Evolutionary conservation across 345 rosid species (phyloP), one percentile per base, ranked within the genome.

Genomic region (Syzygium aqueum): DNA sequence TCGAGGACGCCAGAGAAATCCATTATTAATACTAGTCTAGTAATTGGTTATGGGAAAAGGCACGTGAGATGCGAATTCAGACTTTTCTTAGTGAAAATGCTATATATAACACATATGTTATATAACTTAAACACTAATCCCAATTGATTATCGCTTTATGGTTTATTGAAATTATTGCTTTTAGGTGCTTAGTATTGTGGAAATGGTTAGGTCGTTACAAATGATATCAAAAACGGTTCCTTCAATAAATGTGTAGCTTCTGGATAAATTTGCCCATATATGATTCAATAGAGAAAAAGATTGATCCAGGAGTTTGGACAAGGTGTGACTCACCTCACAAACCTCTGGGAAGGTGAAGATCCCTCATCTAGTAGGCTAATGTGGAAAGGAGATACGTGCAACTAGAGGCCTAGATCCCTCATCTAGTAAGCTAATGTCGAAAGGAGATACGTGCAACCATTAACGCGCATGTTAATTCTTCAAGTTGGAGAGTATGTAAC

Each of bases 281-380:
- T 63, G 37, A 63, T 63, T n/a, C 3, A 43, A 43, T 56, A n/a
- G 25, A n/a, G 63, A 23, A 51, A 59, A 7, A 30, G 21, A 2
- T 11, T 0, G 1, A 67, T 30, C 8, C 5, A 8, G 1, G 11
- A 30, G 12, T 67, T 30, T 67, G 43, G 22, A 15, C 17, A 0
- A 63, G 14, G 33, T 63, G 37, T 14, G 40, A 7, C 37, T 9
- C 77, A 16, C 11, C 6, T 30, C 40, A 16, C 11, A 54, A 5
- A 30, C 12, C 40, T 30, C 40, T 67, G 17, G 10, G 12, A 22
- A 30, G 78, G 43, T 11, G 5, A 30, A 30, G 78, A 33, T 16
- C 43, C 30, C 33, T 59, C 30, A 7, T 59, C 67, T 59, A 27
- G 67, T 59, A 59, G 30, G 30, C n/a, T 28, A 14, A 28, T 12